Percentiles rank a stretch among this genome's conserved stretches.
phyloP scores from a whole-genome alignment of 345 rosid genomes.

The Salix koriyanagi region DNA sequence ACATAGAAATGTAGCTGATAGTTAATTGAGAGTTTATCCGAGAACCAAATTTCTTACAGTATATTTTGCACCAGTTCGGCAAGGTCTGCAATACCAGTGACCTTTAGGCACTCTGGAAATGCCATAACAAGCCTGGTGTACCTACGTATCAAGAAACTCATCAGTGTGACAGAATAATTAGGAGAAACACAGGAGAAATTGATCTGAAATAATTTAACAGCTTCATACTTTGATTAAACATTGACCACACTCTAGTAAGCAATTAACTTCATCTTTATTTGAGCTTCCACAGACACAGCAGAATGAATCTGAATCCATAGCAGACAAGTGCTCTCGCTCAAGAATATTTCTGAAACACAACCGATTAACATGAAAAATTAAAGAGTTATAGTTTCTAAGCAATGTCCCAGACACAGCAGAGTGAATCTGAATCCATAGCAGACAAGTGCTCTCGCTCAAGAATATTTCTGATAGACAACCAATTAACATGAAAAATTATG shows the following conservation, averaged over 20 bases:
- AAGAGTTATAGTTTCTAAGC: not conserved
- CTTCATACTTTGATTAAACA: slow-evolving; percentile 38
- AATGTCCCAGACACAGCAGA: not conserved
- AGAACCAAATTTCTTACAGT: slow-evolving; percentile 26
- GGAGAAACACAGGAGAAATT: not conserved
- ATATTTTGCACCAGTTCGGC: slow-evolving; percentile 36
- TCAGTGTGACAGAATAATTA: slow-evolving; percentile 1
- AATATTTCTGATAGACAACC: slow-evolving; percentile 22
- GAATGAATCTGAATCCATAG: slow-evolving; percentile 22
- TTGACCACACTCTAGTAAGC: slow-evolving; percentile 37
- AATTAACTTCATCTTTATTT: slow-evolving; percentile 38
- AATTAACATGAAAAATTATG: not conserved
- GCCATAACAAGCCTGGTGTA: slow-evolving; percentile 59
- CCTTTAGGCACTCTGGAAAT: slow-evolving; percentile 41
- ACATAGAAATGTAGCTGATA: not conserved
- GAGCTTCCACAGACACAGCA: slow-evolving; percentile 54
- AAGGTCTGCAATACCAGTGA: slow-evolving; percentile 48
- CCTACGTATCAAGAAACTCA: slow-evolving; percentile 22
- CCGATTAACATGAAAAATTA: not conserved
- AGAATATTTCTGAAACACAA: slow-evolving; percentile 22
- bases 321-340: slow-evolving; percentile 11
- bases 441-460: slow-evolving; percentile 9
- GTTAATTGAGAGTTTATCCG: too few relatives aligned
- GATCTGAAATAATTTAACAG: not conserved
- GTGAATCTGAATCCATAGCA: slow-evolving; percentile 20